Evolutionary conservation across 2,329 filamentous ascomycete genomes (phyloP), one percentile per base, ranked within the genome.

Genomic region (Juglanconis sp.): DNA sequence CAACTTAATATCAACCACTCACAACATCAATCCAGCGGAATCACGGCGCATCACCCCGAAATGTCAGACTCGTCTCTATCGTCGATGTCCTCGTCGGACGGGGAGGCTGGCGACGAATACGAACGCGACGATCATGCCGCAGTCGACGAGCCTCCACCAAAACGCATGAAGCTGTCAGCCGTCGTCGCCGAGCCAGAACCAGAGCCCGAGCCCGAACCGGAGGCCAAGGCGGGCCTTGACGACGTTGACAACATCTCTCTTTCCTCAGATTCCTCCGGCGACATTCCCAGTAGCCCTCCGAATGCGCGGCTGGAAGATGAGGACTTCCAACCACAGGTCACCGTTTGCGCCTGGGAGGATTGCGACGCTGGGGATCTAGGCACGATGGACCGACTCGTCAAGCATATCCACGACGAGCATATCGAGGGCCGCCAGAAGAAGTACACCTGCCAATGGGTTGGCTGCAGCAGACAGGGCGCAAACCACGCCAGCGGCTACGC

Each of bases 361-460:
- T 95, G 90, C 71, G 78, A 80, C 46, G 85, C 81, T 3, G 88
- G 87, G 44, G 89, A 93, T 68, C 75, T 91, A 65, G 82, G 85
- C 15, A 90, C 93, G 70, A 94, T 94, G 90, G 90, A 95, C 74
- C 85, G 80, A 65, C 76, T 95, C 48, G 90, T 95, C 47, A 85
- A 90, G 67, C 90, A 95, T 70, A 90, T 95, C 62, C 94, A 98
- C 75, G 89, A 92, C 70, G 91, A 94, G 61, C 95, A 99, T 75
- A 96, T 98, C 69, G 92, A 95, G 71, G 91, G 88, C 63, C 86
- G 93, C 57, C 91, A 95, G 77, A 96, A 96, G 77, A 96, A 95
- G 74, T 98, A 98, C 73, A 92, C 91, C n/a, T 99, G 95, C 76
- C 94, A 98, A 76, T 99, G 95, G 95, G 86, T 85, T 62, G 94